Base-by-base conservation (phyloP, 2,329 filamentous ascomycete species). In the Dothidotthia symphoricarpi region DNA sequence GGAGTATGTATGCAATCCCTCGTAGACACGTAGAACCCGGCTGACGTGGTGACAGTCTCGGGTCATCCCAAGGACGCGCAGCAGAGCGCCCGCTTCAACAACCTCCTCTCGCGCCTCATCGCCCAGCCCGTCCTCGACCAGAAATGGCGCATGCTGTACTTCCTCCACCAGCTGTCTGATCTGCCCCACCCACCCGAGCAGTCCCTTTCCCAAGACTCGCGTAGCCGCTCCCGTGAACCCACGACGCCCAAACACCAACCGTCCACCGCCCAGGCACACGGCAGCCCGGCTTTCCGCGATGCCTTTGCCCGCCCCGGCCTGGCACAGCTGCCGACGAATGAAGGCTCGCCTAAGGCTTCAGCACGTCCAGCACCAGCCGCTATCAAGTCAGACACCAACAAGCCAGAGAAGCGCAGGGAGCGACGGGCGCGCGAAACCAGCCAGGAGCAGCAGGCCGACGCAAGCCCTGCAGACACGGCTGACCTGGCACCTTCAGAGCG, bases 111-210 rank as follows among this genome's bases (percentile, higher is more conserved):
- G 24, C 80, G 88, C 39, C 78, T 98, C 13, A 75, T 96, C 16
- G 86, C 88, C n/a, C 82, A 96, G 50, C 90, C 90, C 0, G 90
- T 97, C 5, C 76, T 98, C 29, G 86, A 87, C 57, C 86, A 95
- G 67, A 98, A 98, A 77, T 97, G 90, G 89, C 88, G 86, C 3
- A 96, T 98, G 50, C 75, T 98, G 14, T 94, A 94, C 64, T 81
- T 98, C 28, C 78, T 98, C 28, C 86, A 93, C 64, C 83, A 88
- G 55, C 78, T 96, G 31, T 82, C 87, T 45, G 86, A 90, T 59
- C 81, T 59, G 7, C 45, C 55, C 4, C 37, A 37, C 24, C 29
- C 47, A 0, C 35, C 42, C 1, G 52, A 55, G 6, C 40, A 33
- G n/a, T 28, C 30, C 3, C 34, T 36, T 1, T 31, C 43, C 1